Conservation (phyloP, 2,329 filamentous ascomycete species). For the Pestalotiopsis sp. region DNA sequence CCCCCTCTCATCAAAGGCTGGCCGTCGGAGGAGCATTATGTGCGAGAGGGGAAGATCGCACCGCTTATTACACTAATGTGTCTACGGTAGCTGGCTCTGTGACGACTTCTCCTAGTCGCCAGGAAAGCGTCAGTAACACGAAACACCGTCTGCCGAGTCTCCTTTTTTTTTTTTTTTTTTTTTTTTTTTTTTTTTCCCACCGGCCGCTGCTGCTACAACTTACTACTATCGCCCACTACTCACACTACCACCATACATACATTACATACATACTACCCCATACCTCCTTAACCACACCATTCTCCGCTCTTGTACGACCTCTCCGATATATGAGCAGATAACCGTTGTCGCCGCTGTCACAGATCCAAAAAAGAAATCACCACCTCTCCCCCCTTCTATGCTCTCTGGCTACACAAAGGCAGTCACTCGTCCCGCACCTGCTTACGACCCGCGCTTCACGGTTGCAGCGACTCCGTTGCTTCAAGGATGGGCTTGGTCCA, state of each 20-base stretch:
- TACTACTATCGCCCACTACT: background rate
- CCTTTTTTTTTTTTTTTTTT: background rate
- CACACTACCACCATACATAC: background rate
- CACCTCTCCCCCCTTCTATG: background rate
- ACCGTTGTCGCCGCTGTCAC: background rate
- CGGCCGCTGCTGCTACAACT: background rate
- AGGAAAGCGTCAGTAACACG: background rate
- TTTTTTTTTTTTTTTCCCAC: background rate
- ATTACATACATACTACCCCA: background rate
- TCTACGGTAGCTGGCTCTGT: background rate
- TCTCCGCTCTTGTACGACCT: slow-evolving; percentile 3
- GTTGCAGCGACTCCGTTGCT: background rate
- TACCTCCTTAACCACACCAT: background rate
- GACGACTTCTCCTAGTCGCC: background rate
- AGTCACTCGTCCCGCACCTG: background rate
- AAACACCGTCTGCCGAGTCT: background rate
- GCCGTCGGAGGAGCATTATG: background rate
- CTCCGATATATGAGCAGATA: slow-evolving; percentile 3
- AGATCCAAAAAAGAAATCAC: background rate
- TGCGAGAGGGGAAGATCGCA: background rate
- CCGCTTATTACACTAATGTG: background rate
- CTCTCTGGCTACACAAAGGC: background rate
- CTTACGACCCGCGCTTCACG: background rate
- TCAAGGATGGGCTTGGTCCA: background rate
- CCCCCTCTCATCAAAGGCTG: background rate